phyloP scores from a whole-genome alignment of 2,329 filamentous ascomycete genomes.

The Macrophomina phaseolina region DNA sequence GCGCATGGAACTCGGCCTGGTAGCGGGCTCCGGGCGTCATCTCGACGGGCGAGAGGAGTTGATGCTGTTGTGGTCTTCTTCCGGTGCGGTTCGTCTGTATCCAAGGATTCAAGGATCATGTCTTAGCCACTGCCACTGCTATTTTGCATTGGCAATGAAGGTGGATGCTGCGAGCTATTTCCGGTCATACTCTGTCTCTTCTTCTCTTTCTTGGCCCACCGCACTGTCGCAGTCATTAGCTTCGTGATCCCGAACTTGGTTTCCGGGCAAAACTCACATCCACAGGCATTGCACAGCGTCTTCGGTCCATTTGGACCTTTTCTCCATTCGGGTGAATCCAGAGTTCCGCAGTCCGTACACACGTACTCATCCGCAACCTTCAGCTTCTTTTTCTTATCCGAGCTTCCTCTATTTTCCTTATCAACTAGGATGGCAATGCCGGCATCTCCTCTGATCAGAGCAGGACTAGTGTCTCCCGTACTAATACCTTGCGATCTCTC shows the following conservation, averaged over 20 bases:
- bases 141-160: conserved; percentile 24
- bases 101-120: background rate
- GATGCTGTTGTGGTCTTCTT: conserved; percentile 12
- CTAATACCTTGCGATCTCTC: conserved; percentile 88
- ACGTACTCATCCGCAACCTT: conserved; percentile 87
- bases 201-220: conserved; percentile 77
- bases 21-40: conserved; percentile 2
- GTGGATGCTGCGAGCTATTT: conserved; percentile 16
- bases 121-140: conserved; percentile 27
- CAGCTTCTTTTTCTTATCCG: conserved; percentile 85
- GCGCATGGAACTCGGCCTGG: conserved; percentile 12
- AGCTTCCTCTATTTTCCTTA: conserved; percentile 69
- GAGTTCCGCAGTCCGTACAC: conserved; percentile 92
- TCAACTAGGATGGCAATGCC: conserved; percentile 85
- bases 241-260: background rate
- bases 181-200: conserved; percentile 54
- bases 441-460: conserved; percentile 81
- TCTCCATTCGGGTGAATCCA: conserved; percentile 94
- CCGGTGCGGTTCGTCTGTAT: background rate
- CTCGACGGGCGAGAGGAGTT: background rate
- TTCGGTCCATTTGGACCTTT: conserved; percentile 93
- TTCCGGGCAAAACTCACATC: conserved; percentile 60
- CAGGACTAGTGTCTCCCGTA: conserved; percentile 80
- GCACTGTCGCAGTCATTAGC: conserved; percentile 48
- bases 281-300: conserved; percentile 94